These are phyloP conservation scores for Aspergillus udagawae DNA, from an alignment of 2,329 filamentous ascomycete genomes.

Conservation along the genomic window DNA sequence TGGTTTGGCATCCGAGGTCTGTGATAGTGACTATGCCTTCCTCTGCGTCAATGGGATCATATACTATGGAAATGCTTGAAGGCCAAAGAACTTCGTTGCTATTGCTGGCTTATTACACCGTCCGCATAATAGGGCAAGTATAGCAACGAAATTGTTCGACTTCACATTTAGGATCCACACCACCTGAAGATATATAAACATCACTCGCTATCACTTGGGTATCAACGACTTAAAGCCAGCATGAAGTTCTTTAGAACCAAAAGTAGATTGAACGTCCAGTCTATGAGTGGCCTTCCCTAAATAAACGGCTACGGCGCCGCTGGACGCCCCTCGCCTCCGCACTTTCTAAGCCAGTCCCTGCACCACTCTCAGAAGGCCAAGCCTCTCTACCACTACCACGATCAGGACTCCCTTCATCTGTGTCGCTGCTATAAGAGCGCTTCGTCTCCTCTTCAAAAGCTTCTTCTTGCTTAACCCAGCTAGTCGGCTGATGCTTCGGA, in stretches of 20 bases:
- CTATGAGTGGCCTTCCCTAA: conserved; percentile 13
- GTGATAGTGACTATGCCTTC: neutral
- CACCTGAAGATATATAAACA: neutral
- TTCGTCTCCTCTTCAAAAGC: conserved; percentile 4
- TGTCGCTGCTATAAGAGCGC: neutral
- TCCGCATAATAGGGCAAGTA: neutral
- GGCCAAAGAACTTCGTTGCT: neutral
- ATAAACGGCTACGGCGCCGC: conserved; percentile 28
- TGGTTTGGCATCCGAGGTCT: neutral
- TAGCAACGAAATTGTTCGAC: neutral
- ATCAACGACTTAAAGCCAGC: neutral
- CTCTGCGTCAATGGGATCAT: neutral
- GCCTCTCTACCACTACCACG: conserved; percentile 5
- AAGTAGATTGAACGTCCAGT: neutral
- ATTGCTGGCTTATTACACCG: neutral
- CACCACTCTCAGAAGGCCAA: conserved; percentile 42
- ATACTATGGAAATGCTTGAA: neutral
- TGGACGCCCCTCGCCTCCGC: conserved; percentile 27
- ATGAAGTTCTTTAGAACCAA: neutral
- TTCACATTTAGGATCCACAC: neutral
- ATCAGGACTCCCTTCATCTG: conserved; percentile 9
- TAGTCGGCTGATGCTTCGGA: neutral
- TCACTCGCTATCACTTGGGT: neutral
- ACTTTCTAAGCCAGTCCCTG: conserved; percentile 51
- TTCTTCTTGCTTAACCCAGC: conserved; percentile 25